A percentile compares a stretch with the other conserved stretches of the same genome.
Evolutionary conservation across 2,329 filamentous ascomycete species (phyloP).

Genomic region (Chaetomium olivaceum): DNA sequence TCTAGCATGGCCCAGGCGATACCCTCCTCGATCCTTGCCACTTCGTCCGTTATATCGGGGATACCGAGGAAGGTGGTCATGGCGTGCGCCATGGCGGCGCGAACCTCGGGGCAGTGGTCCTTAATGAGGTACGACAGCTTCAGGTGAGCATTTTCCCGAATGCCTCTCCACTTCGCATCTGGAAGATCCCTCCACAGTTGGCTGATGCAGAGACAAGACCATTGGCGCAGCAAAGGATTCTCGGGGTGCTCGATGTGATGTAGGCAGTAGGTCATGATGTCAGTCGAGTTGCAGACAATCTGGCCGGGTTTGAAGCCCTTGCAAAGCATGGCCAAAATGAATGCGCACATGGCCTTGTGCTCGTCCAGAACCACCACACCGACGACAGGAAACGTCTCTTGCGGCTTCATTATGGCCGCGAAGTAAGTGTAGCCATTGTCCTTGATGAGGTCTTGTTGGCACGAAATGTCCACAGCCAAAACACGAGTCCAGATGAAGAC

Average conservation of each 20-base stretch:
- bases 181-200: constrained; percentile 90
- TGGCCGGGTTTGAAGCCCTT: constrained; percentile 91
- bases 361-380: constrained; percentile 69
- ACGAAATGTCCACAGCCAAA: constrained; percentile 89
- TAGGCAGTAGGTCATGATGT: constrained; percentile 86
- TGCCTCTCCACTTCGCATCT: constrained; percentile 95
- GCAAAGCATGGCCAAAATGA: constrained; percentile 96
- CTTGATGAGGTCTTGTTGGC: constrained; percentile 90
- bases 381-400: constrained; percentile 77
- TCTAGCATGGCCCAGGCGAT: constrained; percentile 86
- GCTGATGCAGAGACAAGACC: constrained; percentile 93
- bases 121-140: constrained; percentile 78
- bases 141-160: constrained; percentile 79
- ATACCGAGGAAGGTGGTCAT: constrained; percentile 94
- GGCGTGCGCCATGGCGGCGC: constrained; percentile 89
- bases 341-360: constrained; percentile 98
- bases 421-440: constrained; percentile 98
- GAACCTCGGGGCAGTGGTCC: constrained; percentile 87
- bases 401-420: constrained; percentile 84
- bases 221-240: constrained; percentile 87
- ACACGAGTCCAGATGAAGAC: constrained; percentile 99
- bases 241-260: constrained; percentile 80
- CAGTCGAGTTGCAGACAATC: constrained; percentile 84
- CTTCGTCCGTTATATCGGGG: constrained; percentile 85
- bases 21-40: constrained; percentile 85